Base-by-base conservation (phyloP, 2,329 filamentous ascomycete species). In the Epichloe elymi region DNA sequence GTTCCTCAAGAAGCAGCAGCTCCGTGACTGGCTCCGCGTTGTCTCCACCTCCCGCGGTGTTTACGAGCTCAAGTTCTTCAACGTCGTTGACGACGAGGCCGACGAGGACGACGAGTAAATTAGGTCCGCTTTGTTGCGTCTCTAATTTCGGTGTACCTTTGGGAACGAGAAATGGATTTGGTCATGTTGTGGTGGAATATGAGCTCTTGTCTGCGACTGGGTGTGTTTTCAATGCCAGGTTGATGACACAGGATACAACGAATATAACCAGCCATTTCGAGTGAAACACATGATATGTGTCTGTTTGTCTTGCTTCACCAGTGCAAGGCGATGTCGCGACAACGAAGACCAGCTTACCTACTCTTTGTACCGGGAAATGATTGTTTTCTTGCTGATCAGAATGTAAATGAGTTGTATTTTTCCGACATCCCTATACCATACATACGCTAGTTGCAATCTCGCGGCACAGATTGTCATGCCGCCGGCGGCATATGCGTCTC, bases 1-100 rank as follows among this genome's bases (percentile, higher is more conserved):
- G 84, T 98, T 95, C 86, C 86, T 98, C 75, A 98, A 98, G 89
- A 98, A 98, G 88, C 88, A 96, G 82, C 91, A 97, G 83, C 88
- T 98, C 72, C 88, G 93, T 78, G 93, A 98, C 82, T 98, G 93
- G 93, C 87, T 98, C 70, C 90, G 93, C 67, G 91, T 98, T 65
- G 93, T 98, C 69, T 94, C 89, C 64, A 97, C 91, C 71, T 89
- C 86, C 73, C 91, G 91, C 79, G 91, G 93, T 70, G 90, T 96
- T 61, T 98, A 98, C 80, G 90, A 96, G 82, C 86, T 98, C 75
- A 90, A 95, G 80, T 98, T 98, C 90, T 98, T 95, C 89, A 98
- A 98, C 82, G 90, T 98, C 70, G 91, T 96, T 68, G 93, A 95
- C 75, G 93, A 98, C 72, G 91, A 90, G 72, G 90, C 81, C 64